Conservation (phyloP, 2,329 filamentous ascomycete species). For the Botrytis fragariae region DNA sequence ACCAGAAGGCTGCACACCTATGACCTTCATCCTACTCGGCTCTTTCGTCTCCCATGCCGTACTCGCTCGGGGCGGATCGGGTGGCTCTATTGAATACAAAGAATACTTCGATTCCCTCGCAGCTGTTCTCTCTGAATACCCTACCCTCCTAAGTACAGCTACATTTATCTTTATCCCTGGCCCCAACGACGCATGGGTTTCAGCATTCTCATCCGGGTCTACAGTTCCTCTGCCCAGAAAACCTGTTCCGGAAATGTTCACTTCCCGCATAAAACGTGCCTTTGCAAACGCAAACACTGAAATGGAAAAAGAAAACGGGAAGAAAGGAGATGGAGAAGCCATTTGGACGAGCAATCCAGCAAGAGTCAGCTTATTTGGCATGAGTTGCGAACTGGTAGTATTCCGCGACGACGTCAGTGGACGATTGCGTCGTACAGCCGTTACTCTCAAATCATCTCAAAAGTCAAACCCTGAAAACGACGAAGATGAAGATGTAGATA, state of each 20-base stretch:
- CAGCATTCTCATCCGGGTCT: slow-evolving; percentile 75
- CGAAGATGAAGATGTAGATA: slow-evolving; percentile 28
- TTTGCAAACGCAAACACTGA: slow-evolving; percentile 79
- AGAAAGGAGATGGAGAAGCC: slow-evolving; percentile 63
- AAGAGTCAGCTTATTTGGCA: slow-evolving; percentile 79
- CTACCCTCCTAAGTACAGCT: slow-evolving; percentile 70
- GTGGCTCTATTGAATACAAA: slow-evolving; percentile 92
- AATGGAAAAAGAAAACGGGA: slow-evolving; percentile 48
- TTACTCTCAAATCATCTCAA: slow-evolving; percentile 56
- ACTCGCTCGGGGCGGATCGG: slow-evolving; percentile 65
- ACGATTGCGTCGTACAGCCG: slow-evolving; percentile 71
- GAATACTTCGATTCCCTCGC: slow-evolving; percentile 91
- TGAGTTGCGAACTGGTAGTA: slow-evolving; percentile 80
- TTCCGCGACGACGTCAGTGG: slow-evolving; percentile 84
- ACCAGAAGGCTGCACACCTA: slow-evolving; percentile 62
- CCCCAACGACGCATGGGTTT: slow-evolving; percentile 97
- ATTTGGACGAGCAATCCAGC: slow-evolving; percentile 89
- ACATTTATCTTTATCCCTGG: slow-evolving; percentile 93
- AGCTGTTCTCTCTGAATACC: slow-evolving; percentile 77
- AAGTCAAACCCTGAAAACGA: slow-evolving; percentile 18
- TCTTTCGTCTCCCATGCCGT: slow-evolving; percentile 72
- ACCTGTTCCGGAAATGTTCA: slow-evolving; percentile 83
- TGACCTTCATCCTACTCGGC: slow-evolving; percentile 79
- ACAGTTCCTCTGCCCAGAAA: slow-evolving; percentile 68
- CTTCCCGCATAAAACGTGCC: slow-evolving; percentile 75